Evolutionary conservation across 768 basidiomycete genomes (phyloP), one percentile per base, ranked within the genome.

Genomic region (Calocybe indica): DNA sequence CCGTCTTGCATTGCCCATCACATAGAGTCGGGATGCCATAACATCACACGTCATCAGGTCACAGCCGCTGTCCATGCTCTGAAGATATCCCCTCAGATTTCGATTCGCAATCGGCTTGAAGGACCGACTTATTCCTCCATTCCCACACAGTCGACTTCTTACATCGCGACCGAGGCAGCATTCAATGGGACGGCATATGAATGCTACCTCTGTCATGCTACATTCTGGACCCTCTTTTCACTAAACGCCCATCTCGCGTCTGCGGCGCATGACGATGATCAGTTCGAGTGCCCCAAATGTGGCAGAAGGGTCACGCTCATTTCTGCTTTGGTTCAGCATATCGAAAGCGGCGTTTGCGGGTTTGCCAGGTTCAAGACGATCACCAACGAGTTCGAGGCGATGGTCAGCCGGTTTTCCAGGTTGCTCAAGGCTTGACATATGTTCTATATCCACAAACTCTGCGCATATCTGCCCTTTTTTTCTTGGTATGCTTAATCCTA

Each of bases 251-350:
- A 71, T 45, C 53, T 69, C 34, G 60, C 60, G 52, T 72, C 71
- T 40, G 60, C 68, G 2, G 52, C 54, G 6, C 68, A 70, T 49
- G 61, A 66, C 36, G 53, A 50, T 14, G 54, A 64, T 37, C 63
- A 72, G 55, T 75, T 73, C 60, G 62, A 55, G 46, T 76, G 74
- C 48, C 74, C 74, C 13, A 40, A 13, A 28, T 40, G 39, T 40
- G 39, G 39, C 9, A 40, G 14, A 28, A 40, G 9, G 39, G 14
- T 40, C 13, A 10, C 39, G 39, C 53, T 69, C 31, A 57, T 74
- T 28, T 74, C 71, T 6, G 70, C 61, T 3, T 55, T 76, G 34
- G 62, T 70, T 22, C 71, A 72, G 49, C 74, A 75, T 53, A 62
- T 75, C 15, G 74, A 75, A 56, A 70, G 66, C 46, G 68, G 60